Percentiles rank a stretch among this genome's conserved stretches.
Evolutionary conservation across 306 rosid species (phyloP).

Genomic region (Glycyrrhiza uralensis): DNA sequence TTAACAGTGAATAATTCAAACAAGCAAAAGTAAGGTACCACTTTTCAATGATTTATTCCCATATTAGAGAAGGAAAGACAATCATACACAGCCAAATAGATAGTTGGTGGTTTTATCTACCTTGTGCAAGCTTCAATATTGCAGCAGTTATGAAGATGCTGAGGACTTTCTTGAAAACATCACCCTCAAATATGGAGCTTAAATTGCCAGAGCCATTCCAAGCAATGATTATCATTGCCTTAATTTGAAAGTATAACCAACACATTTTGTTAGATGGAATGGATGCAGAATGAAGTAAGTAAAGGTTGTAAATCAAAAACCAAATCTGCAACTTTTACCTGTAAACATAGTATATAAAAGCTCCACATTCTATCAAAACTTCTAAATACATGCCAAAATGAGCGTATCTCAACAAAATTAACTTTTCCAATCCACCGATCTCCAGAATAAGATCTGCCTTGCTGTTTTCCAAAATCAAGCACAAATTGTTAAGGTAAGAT

Average conservation of each 20-base stretch:
- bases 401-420: slow-evolving; percentile 89
- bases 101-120: slow-evolving; percentile 40
- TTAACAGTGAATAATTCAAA: background rate
- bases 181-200: slow-evolving; percentile 58
- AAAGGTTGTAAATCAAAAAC: background rate
- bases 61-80: slow-evolving; percentile 14
- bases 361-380: slow-evolving; percentile 98
- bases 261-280: slow-evolving; percentile 22
- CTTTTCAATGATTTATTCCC: background rate
- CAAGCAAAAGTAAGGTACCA: background rate
- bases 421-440: slow-evolving; percentile 74
- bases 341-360: slow-evolving; percentile 81
- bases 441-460: slow-evolving; percentile 22
- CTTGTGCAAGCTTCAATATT: slow-evolving; percentile 88
- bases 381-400: slow-evolving; percentile 91
- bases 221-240: slow-evolving; percentile 96
- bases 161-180: slow-evolving; percentile 83
- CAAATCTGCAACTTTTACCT: slow-evolving; percentile 49
- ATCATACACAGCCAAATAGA: slow-evolving; percentile 8
- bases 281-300: slow-evolving; percentile 5
- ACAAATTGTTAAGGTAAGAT: slow-evolving; percentile 13
- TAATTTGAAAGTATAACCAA: slow-evolving; percentile 32
- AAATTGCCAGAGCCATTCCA: slow-evolving; percentile 74
- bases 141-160: slow-evolving; percentile 97
- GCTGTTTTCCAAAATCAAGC: slow-evolving; percentile 47